Base-by-base conservation (phyloP, 2,329 filamentous ascomycete genomes). In the Lecanicillium sp. region DNA sequence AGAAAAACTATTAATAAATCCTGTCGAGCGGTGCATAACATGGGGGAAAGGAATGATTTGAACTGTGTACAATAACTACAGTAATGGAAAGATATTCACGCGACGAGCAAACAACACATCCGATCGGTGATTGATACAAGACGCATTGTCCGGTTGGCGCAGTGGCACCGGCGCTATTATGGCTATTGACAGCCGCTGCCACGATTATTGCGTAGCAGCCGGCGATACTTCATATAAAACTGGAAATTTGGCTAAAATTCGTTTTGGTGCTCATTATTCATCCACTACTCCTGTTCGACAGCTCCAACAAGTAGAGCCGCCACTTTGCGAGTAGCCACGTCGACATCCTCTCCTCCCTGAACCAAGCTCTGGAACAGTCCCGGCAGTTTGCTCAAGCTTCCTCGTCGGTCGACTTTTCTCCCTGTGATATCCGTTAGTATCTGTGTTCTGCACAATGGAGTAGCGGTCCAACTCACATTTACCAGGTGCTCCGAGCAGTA, bases 311-410 rank as follows among this genome's bases (percentile, higher is more conserved):
- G 49, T 22, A 85, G 58, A n/a, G 75, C 73, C 12, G 79, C 70
- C 37, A 84, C 66, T 2, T 70, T 75, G 48, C 67, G 70, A 5
- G 80, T 69, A 15, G 80, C 80, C 33, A 58, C 60, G 46, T 73
- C 62, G 1, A 75, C 71, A 8, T 74, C 70, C 30, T 74, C 72
- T 22, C 68, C 68, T 2, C 68, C 71, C 14, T 65, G 65, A 1
- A 84, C 59, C 12, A 86, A 58, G 40, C 70, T 69, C 33, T 72
- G 64, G 47, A 85, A 87, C 13, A 81, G 64, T 17, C 65, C 64
- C 0, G 80, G 72, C 5, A 86, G 68, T 38, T 70, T 72, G 2
- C 65, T 62, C 19, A 86, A 58, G 29, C 68, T 69, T n/a, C 68
- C 67, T 17, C 71, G 64, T 8, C 68, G 61, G 47, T 85, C 81